phyloP scores from a whole-genome alignment of 2,329 filamentous ascomycete genomes.

The Zarea fungicola region DNA sequence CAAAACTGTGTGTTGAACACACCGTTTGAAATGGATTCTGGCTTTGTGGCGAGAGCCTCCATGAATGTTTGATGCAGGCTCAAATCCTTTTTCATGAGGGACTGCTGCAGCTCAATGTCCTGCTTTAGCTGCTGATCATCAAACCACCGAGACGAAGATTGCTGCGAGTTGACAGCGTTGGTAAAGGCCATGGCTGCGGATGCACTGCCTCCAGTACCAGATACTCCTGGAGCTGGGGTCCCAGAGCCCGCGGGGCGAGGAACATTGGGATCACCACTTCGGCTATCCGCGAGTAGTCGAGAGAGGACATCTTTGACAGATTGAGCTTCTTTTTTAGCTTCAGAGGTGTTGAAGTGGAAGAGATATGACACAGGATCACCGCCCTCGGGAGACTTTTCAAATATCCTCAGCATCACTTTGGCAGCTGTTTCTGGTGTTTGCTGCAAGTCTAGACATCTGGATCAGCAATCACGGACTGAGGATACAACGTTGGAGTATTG shows the following conservation, averaged over 20 bases:
- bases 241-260: constrained; percentile 39
- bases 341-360: constrained; percentile 81
- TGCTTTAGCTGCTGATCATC: constrained; percentile 73
- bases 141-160: constrained; percentile 62
- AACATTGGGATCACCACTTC: constrained; percentile 48
- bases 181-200: constrained; percentile 75
- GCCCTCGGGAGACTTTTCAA: constrained; percentile 60
- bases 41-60: constrained; percentile 77
- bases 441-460: constrained; percentile 66
- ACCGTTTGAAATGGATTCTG: constrained; percentile 71
- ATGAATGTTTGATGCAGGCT: constrained; percentile 78
- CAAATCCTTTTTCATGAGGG: constrained; percentile 75
- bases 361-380: constrained; percentile 66
- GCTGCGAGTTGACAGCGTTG: constrained; percentile 55
- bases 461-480: neutral
- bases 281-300: constrained; percentile 65
- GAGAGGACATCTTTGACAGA: constrained; percentile 78
- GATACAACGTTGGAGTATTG: neutral
- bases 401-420: constrained; percentile 92
- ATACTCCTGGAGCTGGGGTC: constrained; percentile 22
- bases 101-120: constrained; percentile 80
- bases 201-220: constrained; percentile 33
- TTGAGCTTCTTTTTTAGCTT: constrained; percentile 79
- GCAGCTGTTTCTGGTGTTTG: constrained; percentile 83
- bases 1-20: constrained; percentile 93